Conservation (phyloP, 2,329 filamentous ascomycete species). For the Cytospora paraplurivora region DNA sequence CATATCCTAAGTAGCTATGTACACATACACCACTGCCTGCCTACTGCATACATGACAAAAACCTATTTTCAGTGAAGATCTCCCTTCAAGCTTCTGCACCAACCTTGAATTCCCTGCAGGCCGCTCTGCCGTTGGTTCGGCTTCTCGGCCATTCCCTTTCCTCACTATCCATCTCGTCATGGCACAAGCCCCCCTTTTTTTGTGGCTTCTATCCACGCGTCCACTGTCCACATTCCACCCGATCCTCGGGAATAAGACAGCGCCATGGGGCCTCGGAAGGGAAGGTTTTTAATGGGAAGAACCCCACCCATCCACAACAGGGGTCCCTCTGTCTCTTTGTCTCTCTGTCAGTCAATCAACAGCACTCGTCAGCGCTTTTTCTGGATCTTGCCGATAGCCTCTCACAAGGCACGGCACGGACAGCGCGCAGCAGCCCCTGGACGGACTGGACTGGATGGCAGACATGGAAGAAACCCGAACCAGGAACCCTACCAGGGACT, state of each 20-base stretch:
- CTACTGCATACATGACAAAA: constrained; percentile 5
- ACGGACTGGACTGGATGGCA: too few relatives aligned
- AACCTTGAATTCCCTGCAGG: constrained; percentile 16
- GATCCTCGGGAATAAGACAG: constrained; percentile 15
- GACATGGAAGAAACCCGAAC: too few relatives aligned
- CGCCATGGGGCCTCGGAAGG: constrained; percentile 8
- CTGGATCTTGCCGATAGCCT: not conserved
- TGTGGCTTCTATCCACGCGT: constrained; percentile 13
- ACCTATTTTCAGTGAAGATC: constrained; percentile 8
- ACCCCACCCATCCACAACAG: constrained; percentile 8
- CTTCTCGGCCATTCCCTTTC: constrained; percentile 14
- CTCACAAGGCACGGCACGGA: not conserved
- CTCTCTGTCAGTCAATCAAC: not conserved
- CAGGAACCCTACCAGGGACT: too few relatives aligned
- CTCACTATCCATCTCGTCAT: constrained; percentile 2
- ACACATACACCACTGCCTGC: constrained; percentile 5
- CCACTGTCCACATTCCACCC: constrained; percentile 12
- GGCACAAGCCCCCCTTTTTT: constrained; percentile 9
- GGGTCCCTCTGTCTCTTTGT: not conserved
- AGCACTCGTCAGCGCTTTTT: too few relatives aligned
- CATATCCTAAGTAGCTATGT: constrained; percentile 1
- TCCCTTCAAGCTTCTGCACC: constrained; percentile 21
- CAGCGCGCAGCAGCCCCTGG: too few relatives aligned
- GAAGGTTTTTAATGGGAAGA: constrained; percentile 12
- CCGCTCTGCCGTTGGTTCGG: constrained; percentile 14